Evolutionary conservation across 2,329 filamentous ascomycete genomes (phyloP).

Genomic region (Sphaerulina musiva): DNA sequence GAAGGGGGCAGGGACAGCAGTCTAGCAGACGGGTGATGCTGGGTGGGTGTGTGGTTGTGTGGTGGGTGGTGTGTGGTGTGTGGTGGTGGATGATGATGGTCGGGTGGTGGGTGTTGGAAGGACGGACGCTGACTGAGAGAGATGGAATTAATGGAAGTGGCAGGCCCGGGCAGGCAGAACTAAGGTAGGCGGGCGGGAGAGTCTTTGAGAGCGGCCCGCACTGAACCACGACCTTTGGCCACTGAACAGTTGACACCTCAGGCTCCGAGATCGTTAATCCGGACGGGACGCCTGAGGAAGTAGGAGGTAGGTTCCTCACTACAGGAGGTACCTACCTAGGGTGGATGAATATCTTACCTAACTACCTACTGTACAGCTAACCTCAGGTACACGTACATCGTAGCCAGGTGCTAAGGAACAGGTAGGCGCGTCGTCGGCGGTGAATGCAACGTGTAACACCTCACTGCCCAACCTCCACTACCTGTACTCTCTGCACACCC

Average conservation of each 20-base stretch:
- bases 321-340: too few species aligned
- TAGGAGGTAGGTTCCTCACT: too few species aligned
- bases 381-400: too few species aligned
- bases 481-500: too few species aligned
- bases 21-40: constrained; percentile 10
- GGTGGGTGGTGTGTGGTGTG: constrained; percentile 5
- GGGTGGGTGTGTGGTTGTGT: constrained; percentile 2
- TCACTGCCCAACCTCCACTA: too few species aligned
- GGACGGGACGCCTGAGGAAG: too few species aligned
- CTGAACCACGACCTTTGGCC: too few species aligned
- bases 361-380: not conserved
- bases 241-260: too few species aligned
- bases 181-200: not conserved
- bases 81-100: not conserved
- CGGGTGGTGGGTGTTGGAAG: constrained; percentile 1
- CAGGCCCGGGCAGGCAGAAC: too few species aligned
- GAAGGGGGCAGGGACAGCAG: constrained; percentile 8
- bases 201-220: too few species aligned
- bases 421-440: not conserved
- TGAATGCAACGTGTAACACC: not conserved
- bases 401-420: not conserved
- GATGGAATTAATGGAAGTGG: not conserved
- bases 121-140: not conserved
- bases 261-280: too few species aligned
- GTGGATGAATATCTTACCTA: too few species aligned